Evolutionary conservation across 306 rosid species (phyloP), one percentile per base, ranked within the genome.

Genomic region (Ziziphus jujuba): DNA sequence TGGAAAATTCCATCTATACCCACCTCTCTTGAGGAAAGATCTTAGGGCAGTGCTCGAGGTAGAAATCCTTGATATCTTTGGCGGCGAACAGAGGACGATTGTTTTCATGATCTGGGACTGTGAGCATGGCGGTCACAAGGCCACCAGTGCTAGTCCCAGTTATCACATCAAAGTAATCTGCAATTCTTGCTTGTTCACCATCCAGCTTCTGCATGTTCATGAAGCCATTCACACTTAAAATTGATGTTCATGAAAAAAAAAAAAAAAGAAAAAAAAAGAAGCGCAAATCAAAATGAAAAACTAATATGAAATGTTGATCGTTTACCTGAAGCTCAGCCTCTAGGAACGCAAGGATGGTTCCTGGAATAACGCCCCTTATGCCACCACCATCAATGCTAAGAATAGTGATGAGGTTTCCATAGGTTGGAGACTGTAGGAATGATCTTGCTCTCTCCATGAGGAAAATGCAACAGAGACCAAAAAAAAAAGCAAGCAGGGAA

Each of bases 351-450:
- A 88, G 82, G 17, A 88, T 71, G 40, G 75, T 77, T 2, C 76
- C 95, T 0, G 85, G 91, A 34, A 88, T 88, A 38, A 85, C 57
- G 19, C 95, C 91, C 56, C 87, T 81, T 6, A 83, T 70, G 20
- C 95, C 91, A 60, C 95, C 95, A 0, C 91, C 89, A 35, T 88
- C 89, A 9, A 88, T 79, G 66, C 95, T 88, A 34, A 88, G 89
- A 55, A 88, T 35, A 28, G 91, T 85, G 3, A 85, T 63, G 57
- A 85, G 40, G 63, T 84, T 75, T 40, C 91, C 91, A 54, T 83
- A 85, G 19, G 84, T 88, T 49, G 90, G 91, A 45, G 87, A 73
- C 16, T 70, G 80, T 61, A 53, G 9, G 44, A 63, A 69, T 31
- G 68, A 61, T 34, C 65, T 68, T 66, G 31, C 48, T 66, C 65